Evolutionary conservation across 257 asterid genomes (phyloP).

Genomic region (Solanum sitiens): DNA sequence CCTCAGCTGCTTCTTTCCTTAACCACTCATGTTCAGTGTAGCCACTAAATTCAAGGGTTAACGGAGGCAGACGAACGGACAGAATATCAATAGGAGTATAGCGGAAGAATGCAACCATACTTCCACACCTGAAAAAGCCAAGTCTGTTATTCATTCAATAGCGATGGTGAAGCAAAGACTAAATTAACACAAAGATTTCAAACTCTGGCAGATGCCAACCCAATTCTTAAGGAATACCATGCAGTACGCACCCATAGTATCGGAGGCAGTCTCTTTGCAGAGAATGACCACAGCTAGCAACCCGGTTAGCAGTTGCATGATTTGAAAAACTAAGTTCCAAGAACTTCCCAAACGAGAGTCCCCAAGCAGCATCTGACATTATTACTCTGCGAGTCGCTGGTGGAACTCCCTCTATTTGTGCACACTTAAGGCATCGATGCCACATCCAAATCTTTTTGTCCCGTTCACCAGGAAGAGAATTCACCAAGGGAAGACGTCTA

Average conservation of each 20-base stretch:
- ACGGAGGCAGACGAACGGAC: constrained; percentile 75
- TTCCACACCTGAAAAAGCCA: constrained; percentile 56
- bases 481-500: constrained; percentile 38
- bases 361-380: constrained; percentile 99
- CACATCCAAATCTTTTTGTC: constrained; percentile 99
- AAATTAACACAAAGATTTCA: background rate
- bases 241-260: constrained; percentile 62
- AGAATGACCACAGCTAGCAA: constrained; percentile 94
- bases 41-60: constrained; percentile 60
- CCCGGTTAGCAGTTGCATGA: constrained; percentile 88
- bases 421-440: constrained; percentile 91
- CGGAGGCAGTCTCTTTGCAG: constrained; percentile 96
- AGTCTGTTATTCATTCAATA: background rate
- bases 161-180: background rate
- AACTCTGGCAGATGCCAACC: background rate
- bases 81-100: constrained; percentile 78
- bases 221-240: background rate
- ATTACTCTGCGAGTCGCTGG: constrained; percentile 75
- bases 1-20: constrained; percentile 69
- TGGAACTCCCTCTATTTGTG: constrained; percentile 55
- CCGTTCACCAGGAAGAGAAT: constrained; percentile 63
- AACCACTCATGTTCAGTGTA: constrained; percentile 56
- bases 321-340: constrained; percentile 95
- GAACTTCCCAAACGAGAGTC: constrained; percentile 94
- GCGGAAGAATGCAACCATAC: constrained; percentile 81